Percentiles rank a stretch among this genome's conserved stretches.
Evolutionary conservation across 2,329 filamentous ascomycete species (phyloP).

Genomic region (Helotiales sp.): DNA sequence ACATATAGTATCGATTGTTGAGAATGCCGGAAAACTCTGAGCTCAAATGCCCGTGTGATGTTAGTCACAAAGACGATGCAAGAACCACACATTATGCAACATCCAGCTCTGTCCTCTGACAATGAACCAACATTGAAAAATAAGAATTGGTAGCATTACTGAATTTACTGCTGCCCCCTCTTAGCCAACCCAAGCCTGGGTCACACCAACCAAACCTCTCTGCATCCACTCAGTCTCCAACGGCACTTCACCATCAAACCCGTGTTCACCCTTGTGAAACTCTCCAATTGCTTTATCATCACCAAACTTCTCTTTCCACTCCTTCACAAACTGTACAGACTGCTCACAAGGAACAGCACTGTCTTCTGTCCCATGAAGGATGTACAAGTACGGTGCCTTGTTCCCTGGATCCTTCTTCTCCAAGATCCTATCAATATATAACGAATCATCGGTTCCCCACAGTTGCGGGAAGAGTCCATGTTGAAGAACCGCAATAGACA

Average conservation of each 20-base stretch:
- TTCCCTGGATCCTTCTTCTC: constrained; percentile 12
- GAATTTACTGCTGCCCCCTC: no score
- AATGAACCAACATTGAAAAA: no score
- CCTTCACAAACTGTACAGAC: constrained; percentile 14
- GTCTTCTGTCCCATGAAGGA: constrained; percentile 25
- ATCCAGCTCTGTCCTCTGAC: no score
- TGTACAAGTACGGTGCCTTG: constrained; percentile 18
- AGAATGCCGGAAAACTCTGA: no score
- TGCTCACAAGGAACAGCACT: constrained; percentile 21
- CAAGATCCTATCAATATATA: constrained; percentile 15
- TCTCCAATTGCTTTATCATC: constrained; percentile 9
- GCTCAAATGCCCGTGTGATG: no score
- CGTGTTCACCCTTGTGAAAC: constrained; percentile 22
- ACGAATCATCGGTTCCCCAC: constrained; percentile 16
- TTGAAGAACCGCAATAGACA: constrained; percentile 18
- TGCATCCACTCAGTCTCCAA: constrained; percentile 24
- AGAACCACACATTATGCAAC: no score
- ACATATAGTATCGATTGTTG: no score
- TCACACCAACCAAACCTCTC: constrained; percentile 15
- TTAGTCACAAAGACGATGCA: no score
- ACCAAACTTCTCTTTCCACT: constrained; percentile 21
- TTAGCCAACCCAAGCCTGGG: constrained; percentile 20
- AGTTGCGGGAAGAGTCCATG: constrained; percentile 14
- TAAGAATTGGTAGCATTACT: no score
- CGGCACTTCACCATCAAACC: constrained; percentile 15